Conservation (phyloP, 306 rosid genomes). For the Dryas drummondii region DNA sequence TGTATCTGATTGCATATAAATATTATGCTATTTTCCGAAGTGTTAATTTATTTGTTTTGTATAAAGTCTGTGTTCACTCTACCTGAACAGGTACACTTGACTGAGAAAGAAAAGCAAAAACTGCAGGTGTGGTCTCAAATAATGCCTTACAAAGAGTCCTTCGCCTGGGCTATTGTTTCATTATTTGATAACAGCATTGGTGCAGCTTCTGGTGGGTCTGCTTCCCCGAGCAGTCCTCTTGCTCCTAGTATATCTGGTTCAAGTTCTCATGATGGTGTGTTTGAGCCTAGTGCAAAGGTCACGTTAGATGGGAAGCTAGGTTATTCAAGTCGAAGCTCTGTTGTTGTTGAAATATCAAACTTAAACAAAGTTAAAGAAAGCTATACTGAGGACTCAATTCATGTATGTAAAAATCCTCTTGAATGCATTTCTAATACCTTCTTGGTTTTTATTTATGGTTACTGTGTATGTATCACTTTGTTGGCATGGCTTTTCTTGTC, state of each 20-base stretch:
- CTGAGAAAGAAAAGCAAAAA: conserved; percentile 96
- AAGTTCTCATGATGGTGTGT: conserved; percentile 92
- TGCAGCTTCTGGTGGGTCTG: conserved; percentile 97
- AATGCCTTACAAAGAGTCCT: conserved; percentile 99
- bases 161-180: conserved; percentile 93
- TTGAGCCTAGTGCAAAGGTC: conserved; percentile 84
- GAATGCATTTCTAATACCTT: not conserved
- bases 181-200: conserved; percentile 92
- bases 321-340: conserved; percentile 86
- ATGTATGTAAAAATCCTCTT: conserved; percentile 41
- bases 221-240: conserved; percentile 99
- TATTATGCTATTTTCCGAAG: not conserved
- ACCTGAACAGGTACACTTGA: conserved; percentile 73
- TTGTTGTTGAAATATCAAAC: conserved; percentile 84
- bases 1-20: not conserved
- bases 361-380: conserved; percentile 88
- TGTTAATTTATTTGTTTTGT: not conserved
- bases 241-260: conserved; percentile 87
- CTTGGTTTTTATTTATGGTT: not conserved
- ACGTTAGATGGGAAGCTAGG: conserved; percentile 84
- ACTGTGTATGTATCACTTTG: not conserved
- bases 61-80: conserved; percentile 17
- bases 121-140: conserved; percentile 99
- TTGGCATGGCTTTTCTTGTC: not conserved
- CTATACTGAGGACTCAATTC: conserved; percentile 96